A percentile compares a stretch with the other conserved stretches of the same genome.
Evolutionary conservation across 2,329 filamentous ascomycete species (phyloP).

Genomic region (Pyrenochaeta sp.): DNA sequence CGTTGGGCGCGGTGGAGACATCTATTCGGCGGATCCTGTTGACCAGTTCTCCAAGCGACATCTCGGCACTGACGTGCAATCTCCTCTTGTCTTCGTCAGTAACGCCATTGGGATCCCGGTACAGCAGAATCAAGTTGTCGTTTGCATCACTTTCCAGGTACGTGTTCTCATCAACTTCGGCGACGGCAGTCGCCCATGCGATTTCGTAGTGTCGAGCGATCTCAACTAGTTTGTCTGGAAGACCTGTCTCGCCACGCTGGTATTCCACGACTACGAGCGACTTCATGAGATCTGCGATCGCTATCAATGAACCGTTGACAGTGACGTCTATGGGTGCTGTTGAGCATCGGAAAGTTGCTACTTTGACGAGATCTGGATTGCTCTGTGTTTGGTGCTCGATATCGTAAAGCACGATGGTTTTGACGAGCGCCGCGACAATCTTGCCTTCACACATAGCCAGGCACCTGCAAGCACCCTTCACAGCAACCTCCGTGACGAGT

Average conservation of each 20-base stretch:
- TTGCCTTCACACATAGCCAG: conserved; percentile 74
- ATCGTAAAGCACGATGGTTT: conserved; percentile 73
- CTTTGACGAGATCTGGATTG: conserved; percentile 67
- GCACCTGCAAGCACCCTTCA: conserved; percentile 83
- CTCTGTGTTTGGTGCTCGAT: conserved; percentile 63
- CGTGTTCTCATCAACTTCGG: conserved; percentile 72
- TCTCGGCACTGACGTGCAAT: conserved; percentile 78
- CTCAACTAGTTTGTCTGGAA: conserved; percentile 72
- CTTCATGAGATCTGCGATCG: conserved; percentile 93
- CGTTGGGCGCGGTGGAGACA: conserved; percentile 68
- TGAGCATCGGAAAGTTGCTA: conserved; percentile 79
- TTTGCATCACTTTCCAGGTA: conserved; percentile 87
- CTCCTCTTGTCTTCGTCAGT: conserved; percentile 75
- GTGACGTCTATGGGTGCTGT: conserved; percentile 85
- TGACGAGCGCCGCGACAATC: conserved; percentile 87
- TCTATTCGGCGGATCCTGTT: conserved; percentile 82
- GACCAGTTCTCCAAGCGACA: conserved; percentile 90
- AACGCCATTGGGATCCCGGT: conserved; percentile 74
- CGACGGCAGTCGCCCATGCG: conserved; percentile 81
- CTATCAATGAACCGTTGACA: conserved; percentile 76
- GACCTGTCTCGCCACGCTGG: conserved; percentile 62
- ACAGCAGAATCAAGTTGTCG: conserved; percentile 85
- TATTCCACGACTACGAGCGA: conserved; percentile 82
- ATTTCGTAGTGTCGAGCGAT: conserved; percentile 81
- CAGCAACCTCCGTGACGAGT: conserved; percentile 70